These are phyloP conservation scores for Gastrolobium villosum DNA, from an alignment of 306 rosid species.

Conservation along the genomic window DNA sequence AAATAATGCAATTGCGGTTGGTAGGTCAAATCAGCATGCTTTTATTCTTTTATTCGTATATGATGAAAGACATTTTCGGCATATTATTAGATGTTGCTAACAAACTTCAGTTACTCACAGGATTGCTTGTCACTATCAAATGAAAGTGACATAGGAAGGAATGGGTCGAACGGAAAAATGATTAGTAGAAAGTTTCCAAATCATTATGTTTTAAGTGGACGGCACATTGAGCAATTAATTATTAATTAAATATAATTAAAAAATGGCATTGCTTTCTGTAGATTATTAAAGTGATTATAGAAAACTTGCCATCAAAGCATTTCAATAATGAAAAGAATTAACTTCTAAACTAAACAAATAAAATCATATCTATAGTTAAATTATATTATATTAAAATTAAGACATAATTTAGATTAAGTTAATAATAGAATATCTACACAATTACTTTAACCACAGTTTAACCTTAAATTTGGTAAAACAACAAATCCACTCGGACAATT, in stretches of 20 bases:
- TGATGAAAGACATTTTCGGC: slow-evolving; percentile 5
- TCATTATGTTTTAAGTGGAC: slow-evolving; percentile 44
- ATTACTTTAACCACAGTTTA: no score
- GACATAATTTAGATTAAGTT: no score
- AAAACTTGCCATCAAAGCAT: slow-evolving; percentile 10
- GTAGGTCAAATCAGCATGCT: slow-evolving; percentile 18
- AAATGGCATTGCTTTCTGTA: not conserved
- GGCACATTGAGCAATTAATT: slow-evolving; percentile 32
- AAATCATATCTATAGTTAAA: no score
- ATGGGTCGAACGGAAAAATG: slow-evolving; percentile 23
- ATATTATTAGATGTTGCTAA: not conserved
- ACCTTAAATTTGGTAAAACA: no score
- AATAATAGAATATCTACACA: no score
- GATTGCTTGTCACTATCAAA: slow-evolving; percentile 36
- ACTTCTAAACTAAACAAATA: not conserved
- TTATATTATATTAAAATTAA: no score
- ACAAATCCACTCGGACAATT: no score
- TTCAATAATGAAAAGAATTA: not conserved
- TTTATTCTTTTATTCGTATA: not conserved
- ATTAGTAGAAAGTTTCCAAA: slow-evolving; percentile 48
- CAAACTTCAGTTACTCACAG: not conserved
- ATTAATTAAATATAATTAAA: not conserved
- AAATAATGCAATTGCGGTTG: not conserved
- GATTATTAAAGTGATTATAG: slow-evolving; percentile 6
- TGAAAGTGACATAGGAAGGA: slow-evolving; percentile 5